These are phyloP conservation scores for Verticillium klebahnii DNA, from an alignment of 2,329 filamentous ascomycete genomes.

Conservation along the genomic window DNA sequence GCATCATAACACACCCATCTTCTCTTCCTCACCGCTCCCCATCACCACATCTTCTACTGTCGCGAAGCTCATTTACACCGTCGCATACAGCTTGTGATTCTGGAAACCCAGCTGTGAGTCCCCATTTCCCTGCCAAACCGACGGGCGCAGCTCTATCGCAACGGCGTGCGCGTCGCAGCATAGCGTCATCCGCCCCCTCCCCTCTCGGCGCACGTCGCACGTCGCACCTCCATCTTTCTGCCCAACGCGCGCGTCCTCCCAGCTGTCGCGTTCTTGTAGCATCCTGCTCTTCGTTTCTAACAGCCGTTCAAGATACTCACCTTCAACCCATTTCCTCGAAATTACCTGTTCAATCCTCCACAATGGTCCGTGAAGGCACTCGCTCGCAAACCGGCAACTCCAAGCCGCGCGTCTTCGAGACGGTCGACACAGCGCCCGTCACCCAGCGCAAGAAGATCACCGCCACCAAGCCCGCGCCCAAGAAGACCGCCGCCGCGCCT, in stretches of 20 bases:
- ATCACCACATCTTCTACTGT: neutral
- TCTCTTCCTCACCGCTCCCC: neutral
- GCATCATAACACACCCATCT: neutral
- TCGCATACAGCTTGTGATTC: neutral
- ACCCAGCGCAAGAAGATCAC: slow-evolving; percentile 31
- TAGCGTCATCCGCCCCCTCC: neutral
- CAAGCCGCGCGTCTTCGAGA: slow-evolving; percentile 46
- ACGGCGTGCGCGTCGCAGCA: neutral
- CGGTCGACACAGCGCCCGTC: slow-evolving; percentile 41
- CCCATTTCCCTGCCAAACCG: neutral
- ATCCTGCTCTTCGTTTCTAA: neutral
- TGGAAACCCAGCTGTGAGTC: neutral
- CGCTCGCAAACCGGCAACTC: slow-evolving; percentile 48
- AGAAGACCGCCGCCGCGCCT: slow-evolving; percentile 2
- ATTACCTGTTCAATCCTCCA: neutral
- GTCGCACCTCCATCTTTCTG: neutral
- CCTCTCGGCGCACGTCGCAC: neutral
- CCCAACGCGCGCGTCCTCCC: neutral
- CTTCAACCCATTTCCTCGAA: neutral
- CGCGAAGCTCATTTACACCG: neutral
- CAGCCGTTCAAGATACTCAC: neutral
- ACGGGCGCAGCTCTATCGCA: neutral
- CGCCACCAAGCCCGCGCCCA: slow-evolving; percentile 5
- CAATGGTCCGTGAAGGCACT: slow-evolving; percentile 46
- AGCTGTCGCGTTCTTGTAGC: neutral